These are phyloP conservation scores for Cetradonia linearis DNA, from an alignment of 495 filamentous ascomycete species.

Conservation along the genomic window DNA sequence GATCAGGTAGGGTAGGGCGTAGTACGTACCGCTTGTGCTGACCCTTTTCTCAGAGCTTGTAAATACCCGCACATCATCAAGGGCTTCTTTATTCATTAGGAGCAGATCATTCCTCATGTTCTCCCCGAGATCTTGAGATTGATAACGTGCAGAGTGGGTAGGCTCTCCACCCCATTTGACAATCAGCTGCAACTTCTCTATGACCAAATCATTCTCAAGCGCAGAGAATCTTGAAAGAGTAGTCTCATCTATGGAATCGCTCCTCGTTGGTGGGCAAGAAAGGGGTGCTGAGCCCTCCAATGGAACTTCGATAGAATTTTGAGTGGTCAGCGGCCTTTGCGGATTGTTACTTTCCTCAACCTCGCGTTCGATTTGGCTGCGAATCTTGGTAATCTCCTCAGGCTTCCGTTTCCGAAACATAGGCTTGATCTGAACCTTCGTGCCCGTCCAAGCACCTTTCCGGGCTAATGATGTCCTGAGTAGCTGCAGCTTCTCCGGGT, in stretches of 20 bases:
- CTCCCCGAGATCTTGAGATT: constrained; percentile 84
- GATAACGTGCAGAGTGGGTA: constrained; percentile 92
- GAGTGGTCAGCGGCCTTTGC: background rate
- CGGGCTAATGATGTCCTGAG: constrained; percentile 77
- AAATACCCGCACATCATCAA: constrained; percentile 85
- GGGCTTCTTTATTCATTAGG: constrained; percentile 81
- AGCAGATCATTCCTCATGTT: constrained; percentile 93
- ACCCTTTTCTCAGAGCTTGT: constrained; percentile 91
- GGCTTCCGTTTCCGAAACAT: constrained; percentile 82
- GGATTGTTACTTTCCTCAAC: constrained; percentile 23
- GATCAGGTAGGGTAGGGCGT: background rate
- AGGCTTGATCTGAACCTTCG: constrained; percentile 98
- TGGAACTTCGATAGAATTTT: constrained; percentile 17
- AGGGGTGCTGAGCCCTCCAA: background rate
- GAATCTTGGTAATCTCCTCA: constrained; percentile 37
- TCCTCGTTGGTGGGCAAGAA: constrained; percentile 44
- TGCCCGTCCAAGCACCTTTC: constrained; percentile 88
- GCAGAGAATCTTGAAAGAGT: constrained; percentile 85
- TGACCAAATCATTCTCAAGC: constrained; percentile 73
- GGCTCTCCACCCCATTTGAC: constrained; percentile 99
- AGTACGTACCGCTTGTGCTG: constrained; percentile 64
- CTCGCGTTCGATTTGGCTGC: constrained; percentile 22
- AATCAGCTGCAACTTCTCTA: constrained; percentile 94
- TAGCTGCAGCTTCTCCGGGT: constrained; percentile 71
- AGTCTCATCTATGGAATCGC: constrained; percentile 74